Base-by-base conservation (phyloP, 345 rosid species). In the Citrus australasica region DNA sequence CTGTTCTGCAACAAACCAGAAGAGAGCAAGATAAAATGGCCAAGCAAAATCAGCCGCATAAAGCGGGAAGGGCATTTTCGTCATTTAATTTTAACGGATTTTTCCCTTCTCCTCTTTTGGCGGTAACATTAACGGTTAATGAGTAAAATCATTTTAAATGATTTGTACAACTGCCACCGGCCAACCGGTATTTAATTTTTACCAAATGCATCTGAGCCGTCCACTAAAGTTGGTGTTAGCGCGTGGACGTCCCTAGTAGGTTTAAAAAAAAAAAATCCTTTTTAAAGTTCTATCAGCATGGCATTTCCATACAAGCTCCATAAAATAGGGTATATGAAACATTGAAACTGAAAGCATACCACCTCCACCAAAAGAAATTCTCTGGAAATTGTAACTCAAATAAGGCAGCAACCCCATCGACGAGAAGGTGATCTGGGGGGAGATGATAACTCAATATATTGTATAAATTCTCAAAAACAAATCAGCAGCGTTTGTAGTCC, bases 401-500 rank as follows among this genome's bases (percentile, higher is more conserved):
- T 42, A 42, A 42, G 48, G 16, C 48, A 11, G 48, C 48, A 35
- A 5, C 37, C 5, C 37, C 37, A 33, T 33, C 37, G 37, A 33
- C 5, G 37, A 33, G 37, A 0, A 33, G 1, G 6, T 33, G 37
- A 5, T 35, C 37, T 5, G 7, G 7, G 37, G 37, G 37, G 0
- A 5, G 37, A 35, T 35, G 7, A 35, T 35, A 5, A 35, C 7
- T 1, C 6, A 1, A 35, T 35, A 35, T 35, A 35, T 35, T 5
- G 0, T 35, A 35, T 35, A 35, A 35, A 35, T 35, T 35, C 37
- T 35, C 7, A 5, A 0, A 33, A 33, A 33, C 37, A 33, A 33
- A 33, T 33, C 37, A 35, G 7, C 37, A 6, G 76, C 76, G 86
- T 83, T 64, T 86, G 89, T 84, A 86, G 89, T 86, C 83, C 89